These are phyloP conservation scores for Talaromyces sp. DNA, from an alignment of 2,329 filamentous ascomycete genomes.

Conservation along the genomic window DNA sequence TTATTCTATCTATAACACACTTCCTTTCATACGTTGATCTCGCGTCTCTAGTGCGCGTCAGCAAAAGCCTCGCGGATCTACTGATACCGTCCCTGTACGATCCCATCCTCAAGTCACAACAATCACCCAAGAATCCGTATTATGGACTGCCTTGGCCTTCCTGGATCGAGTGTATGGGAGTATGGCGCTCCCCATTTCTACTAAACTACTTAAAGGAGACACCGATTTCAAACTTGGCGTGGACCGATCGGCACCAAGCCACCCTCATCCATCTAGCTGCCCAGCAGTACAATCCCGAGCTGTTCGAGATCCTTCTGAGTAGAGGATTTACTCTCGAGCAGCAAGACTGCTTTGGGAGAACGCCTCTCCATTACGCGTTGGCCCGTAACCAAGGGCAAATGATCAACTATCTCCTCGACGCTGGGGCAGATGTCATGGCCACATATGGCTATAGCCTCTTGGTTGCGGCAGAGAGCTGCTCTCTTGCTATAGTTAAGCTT, in stretches of 20 bases:
- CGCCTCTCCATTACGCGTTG: neutral
- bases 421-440: neutral
- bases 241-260: neutral
- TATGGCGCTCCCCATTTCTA: neutral
- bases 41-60: neutral
- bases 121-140: too few species aligned
- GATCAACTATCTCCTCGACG: neutral
- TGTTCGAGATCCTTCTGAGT: neutral
- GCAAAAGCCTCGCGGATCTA: neutral
- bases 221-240: neutral
- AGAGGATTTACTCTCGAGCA: neutral
- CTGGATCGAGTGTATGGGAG: neutral
- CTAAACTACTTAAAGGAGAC: neutral
- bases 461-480: neutral
- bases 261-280: neutral
- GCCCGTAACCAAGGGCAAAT: neutral
- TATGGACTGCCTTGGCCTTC: neutral
- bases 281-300: neutral
- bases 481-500: neutral
- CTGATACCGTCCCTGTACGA: neutral
- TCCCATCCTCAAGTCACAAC: neutral
- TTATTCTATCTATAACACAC: neutral
- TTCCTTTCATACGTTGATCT: neutral
- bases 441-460: neutral
- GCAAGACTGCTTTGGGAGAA: neutral